Percentiles rank a stretch among this genome's conserved stretches.
phyloP scores from a whole-genome alignment of 768 basidiomycete species.

The Tephrocybe sp. region DNA sequence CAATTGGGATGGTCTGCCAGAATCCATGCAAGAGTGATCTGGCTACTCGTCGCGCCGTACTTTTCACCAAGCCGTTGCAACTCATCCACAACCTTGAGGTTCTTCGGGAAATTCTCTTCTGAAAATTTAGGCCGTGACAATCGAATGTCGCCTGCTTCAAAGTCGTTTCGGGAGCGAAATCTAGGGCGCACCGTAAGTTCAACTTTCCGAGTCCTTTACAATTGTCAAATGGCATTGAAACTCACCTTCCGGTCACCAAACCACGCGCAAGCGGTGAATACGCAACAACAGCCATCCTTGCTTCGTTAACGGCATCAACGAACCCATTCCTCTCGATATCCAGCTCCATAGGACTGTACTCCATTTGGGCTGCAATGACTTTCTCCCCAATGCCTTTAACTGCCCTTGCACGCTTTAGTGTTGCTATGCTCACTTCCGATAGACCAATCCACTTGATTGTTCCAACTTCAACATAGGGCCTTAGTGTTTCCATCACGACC shows the following conservation, averaged over 20 bases:
- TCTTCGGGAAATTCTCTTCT: slow-evolving; percentile 40
- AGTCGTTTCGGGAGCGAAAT: slow-evolving; percentile 35
- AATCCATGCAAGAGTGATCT: slow-evolving; percentile 46
- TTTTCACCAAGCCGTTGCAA: slow-evolving; percentile 31
- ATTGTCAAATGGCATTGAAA: slow-evolving; percentile 1
- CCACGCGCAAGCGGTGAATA: slow-evolving; percentile 51
- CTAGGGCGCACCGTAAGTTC: slow-evolving; percentile 12
- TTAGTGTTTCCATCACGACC: slow-evolving; percentile 21
- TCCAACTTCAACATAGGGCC: slow-evolving; percentile 12
- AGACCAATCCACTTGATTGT: slow-evolving; percentile 46
- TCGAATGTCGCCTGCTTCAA: slow-evolving; percentile 36
- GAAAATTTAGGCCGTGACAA: slow-evolving; percentile 32
- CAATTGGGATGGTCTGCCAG: slow-evolving; percentile 27
- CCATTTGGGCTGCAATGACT: slow-evolving; percentile 37
- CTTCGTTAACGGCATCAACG: slow-evolving; percentile 37
- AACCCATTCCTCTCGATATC: slow-evolving; percentile 41
- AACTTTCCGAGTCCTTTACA: background rate
- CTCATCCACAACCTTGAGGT: slow-evolving; percentile 33
- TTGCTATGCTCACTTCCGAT: slow-evolving; percentile 42
- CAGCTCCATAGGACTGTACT: slow-evolving; percentile 41
- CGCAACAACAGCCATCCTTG: slow-evolving; percentile 43
- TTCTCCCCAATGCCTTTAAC: slow-evolving; percentile 36
- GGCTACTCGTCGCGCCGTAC: slow-evolving; percentile 35
- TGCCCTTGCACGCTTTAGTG: slow-evolving; percentile 46
- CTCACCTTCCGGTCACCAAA: slow-evolving; percentile 43